These are phyloP conservation scores for Oenanthe javanica DNA, from an alignment of 140 eudicot genomes.

Conservation along the genomic window DNA sequence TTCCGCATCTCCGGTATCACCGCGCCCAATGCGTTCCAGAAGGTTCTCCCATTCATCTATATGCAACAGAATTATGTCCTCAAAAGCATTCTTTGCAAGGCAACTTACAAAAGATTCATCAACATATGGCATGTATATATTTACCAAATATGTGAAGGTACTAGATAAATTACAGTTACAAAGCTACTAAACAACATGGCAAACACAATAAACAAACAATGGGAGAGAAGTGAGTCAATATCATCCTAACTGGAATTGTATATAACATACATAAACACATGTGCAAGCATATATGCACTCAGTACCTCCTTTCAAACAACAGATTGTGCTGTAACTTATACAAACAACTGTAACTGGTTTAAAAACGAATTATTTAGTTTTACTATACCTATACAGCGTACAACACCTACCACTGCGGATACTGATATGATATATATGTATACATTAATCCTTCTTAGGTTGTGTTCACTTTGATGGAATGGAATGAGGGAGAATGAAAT, in stretches of 20 bases:
- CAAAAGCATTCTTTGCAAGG: not conserved
- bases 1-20: conserved; percentile 60
- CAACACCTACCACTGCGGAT: not conserved
- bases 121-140: not conserved
- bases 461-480: too few species aligned
- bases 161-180: not conserved
- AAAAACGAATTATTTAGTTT: not conserved
- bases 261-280: not conserved
- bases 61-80: conserved; percentile 4
- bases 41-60: conserved; percentile 95
- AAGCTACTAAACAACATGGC: not conserved
- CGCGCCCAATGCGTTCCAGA: conserved; percentile 77
- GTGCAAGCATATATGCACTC: not conserved
- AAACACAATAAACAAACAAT: not conserved
- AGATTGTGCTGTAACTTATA: not conserved
- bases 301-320: not conserved
- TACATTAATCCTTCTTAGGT: too few species aligned
- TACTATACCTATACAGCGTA: not conserved
- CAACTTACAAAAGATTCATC: not conserved
- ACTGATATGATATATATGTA: not conserved
- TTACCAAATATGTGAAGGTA: not conserved
- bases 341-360: not conserved
- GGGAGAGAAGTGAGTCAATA: not conserved
- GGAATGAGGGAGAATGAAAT: too few species aligned
- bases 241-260: not conserved